phyloP scores from a whole-genome alignment of 495 filamentous ascomycete genomes.

The Amphirosellinia nigrospora region DNA sequence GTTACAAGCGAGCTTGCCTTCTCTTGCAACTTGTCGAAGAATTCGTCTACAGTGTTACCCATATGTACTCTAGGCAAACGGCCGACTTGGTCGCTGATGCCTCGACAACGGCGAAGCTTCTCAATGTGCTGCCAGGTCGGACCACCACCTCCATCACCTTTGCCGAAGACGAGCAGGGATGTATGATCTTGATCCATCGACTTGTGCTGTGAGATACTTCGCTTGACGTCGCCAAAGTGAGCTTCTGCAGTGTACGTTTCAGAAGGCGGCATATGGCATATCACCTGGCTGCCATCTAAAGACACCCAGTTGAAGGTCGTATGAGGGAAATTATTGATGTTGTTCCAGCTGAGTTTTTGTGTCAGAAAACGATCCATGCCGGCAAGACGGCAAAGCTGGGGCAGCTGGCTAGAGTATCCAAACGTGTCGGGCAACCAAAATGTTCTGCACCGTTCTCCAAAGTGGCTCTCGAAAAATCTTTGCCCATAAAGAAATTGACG shows the following conservation, averaged over 20 bases:
- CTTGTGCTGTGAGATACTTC: conserved; percentile 92
- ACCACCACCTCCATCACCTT: conserved; percentile 94
- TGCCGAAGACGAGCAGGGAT: conserved; percentile 90
- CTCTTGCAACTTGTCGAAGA: conserved; percentile 82
- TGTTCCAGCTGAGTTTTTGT: conserved; percentile 92
- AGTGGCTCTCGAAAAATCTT: conserved; percentile 90
- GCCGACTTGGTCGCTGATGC: conserved; percentile 86
- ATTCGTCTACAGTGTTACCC: conserved; percentile 94
- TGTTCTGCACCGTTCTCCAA: conserved; percentile 84
- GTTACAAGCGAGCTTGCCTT: conserved; percentile 83
- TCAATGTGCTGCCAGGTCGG: conserved; percentile 94
- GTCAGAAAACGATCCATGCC: conserved; percentile 97
- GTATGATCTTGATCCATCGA: conserved; percentile 89
- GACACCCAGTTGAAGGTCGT: conserved; percentile 98
- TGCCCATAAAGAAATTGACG: conserved; percentile 97
- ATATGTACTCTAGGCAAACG: conserved; percentile 85
- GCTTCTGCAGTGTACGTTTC: conserved; percentile 96
- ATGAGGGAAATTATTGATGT: conserved; percentile 98
- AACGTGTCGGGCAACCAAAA: conserved; percentile 99
- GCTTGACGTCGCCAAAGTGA: conserved; percentile 92
- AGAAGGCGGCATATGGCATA: conserved; percentile 94
- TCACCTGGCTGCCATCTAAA: conserved; percentile 91
- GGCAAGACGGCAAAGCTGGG: conserved; percentile 87
- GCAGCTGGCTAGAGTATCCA: conserved; percentile 92
- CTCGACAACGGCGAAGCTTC: conserved; percentile 92